Evolutionary conservation across 106 monocot genomes (phyloP).

Genomic region (Triglochin maritima): DNA sequence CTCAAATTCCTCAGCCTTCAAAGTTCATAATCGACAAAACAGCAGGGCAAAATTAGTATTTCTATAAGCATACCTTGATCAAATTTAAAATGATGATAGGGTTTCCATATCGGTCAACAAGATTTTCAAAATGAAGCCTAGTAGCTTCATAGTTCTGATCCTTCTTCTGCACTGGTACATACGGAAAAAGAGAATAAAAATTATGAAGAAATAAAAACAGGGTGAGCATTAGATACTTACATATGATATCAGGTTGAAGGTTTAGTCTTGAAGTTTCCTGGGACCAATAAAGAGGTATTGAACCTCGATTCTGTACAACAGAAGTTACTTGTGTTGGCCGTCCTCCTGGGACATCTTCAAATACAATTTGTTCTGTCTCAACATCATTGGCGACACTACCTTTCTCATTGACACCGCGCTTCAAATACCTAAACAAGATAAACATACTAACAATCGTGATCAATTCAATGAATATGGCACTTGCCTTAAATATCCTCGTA

Average conservation of each 20-base stretch:
- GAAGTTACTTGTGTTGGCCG: slow-evolving; percentile 67
- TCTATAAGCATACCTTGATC: slow-evolving; percentile 53
- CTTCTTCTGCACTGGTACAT: slow-evolving; percentile 62
- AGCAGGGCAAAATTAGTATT: too few relatives aligned
- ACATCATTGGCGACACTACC: slow-evolving; percentile 99
- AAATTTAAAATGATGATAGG: slow-evolving; percentile 91
- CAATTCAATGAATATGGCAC: too few relatives aligned
- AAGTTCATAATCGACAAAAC: too few relatives aligned
- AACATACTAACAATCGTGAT: neutral
- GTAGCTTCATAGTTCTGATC: slow-evolving; percentile 80
- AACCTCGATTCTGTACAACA: slow-evolving; percentile 91
- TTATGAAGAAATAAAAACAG: neutral
- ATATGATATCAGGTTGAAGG: slow-evolving; percentile 87
- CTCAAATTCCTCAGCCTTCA: too few relatives aligned
- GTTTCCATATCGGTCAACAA: slow-evolving; percentile 77
- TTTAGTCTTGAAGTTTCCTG: slow-evolving; percentile 86
- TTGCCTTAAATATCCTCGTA: too few relatives aligned
- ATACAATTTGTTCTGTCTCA: slow-evolving; percentile 94
- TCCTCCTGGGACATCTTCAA: slow-evolving; percentile 42
- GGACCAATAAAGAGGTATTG: slow-evolving; percentile 96
- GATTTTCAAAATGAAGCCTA: slow-evolving; percentile 94
- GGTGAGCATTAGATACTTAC: slow-evolving; percentile 33
- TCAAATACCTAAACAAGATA: slow-evolving; percentile 23
- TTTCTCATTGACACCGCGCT: slow-evolving; percentile 84
- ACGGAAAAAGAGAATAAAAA: neutral